phyloP scores from a whole-genome alignment of 2,329 filamentous ascomycete species.

The Colletotrichum sp. region DNA sequence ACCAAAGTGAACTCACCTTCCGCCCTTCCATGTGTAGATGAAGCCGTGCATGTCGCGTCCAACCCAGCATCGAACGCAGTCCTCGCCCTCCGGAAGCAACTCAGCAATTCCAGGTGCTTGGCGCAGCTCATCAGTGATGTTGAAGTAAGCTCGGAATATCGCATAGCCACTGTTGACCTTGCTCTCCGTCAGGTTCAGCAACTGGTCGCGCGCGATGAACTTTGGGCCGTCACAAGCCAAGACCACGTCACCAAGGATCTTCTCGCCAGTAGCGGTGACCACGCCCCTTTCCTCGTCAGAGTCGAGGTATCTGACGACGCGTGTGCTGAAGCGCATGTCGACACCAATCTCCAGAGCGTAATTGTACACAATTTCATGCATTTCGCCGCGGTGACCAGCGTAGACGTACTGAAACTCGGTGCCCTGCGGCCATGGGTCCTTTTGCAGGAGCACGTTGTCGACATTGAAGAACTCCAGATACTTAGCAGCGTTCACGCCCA shows the following conservation, averaged over 20 bases:
- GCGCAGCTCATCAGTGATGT: background rate
- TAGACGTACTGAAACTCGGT: background rate
- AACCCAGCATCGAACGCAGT: background rate
- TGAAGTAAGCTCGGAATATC: background rate
- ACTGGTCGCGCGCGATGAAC: background rate
- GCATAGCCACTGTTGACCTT: background rate
- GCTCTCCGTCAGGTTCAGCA: background rate
- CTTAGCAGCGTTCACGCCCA: background rate
- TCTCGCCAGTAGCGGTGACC: background rate
- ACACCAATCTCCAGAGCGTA: background rate
- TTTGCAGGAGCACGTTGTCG: background rate
- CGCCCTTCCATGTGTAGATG: background rate
- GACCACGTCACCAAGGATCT: background rate
- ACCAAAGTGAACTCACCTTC: background rate
- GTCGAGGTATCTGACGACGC: background rate
- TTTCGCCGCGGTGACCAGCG: background rate
- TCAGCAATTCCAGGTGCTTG: background rate
- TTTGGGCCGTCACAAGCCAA: background rate
- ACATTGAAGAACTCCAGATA: background rate
- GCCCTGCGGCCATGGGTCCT: background rate
- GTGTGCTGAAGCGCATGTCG: background rate
- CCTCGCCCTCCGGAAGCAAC: background rate
- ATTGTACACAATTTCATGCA: background rate
- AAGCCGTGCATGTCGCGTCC: background rate
- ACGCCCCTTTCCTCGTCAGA: background rate